Conservation (phyloP, 2,329 filamentous ascomycete species). For the Cladorrhinum sp. region DNA sequence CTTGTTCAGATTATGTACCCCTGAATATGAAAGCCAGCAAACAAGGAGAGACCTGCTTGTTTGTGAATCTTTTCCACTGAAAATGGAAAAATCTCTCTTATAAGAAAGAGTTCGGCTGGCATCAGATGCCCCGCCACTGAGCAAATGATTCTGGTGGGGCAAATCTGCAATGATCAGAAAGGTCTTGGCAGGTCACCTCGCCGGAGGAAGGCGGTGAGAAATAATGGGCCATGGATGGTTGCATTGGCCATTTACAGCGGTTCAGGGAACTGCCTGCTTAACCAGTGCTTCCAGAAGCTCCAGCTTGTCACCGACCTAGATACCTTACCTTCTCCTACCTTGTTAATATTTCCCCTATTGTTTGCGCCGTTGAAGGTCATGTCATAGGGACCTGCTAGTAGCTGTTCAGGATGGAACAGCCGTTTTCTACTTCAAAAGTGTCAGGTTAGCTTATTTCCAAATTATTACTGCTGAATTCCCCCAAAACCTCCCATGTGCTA, state of each 20-base stretch:
- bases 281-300: conserved; percentile 1
- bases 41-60: neutral
- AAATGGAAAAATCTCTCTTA: conserved; percentile 15
- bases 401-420: conserved; percentile 59
- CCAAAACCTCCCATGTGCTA: conserved; percentile 13
- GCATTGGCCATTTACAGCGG: neutral
- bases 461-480: neutral
- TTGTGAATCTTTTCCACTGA: neutral
- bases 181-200: neutral
- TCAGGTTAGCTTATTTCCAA: conserved; percentile 52
- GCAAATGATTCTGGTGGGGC: conserved; percentile 14
- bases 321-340: too few relatives aligned
- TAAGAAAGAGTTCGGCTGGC: neutral
- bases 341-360: neutral
- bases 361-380: conserved; percentile 20
- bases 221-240: neutral
- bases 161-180: neutral
- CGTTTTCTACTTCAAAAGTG: conserved; percentile 71
- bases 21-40: neutral
- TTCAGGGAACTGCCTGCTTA: conserved; percentile 3
- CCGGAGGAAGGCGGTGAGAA: conserved; percentile 10
- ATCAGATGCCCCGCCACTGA: conserved; percentile 14
- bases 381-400: conserved; percentile 31
- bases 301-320: neutral
- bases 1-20: neutral